phyloP scores from a whole-genome alignment of 139 green algal genomes.

The Microglena sp. region DNA sequence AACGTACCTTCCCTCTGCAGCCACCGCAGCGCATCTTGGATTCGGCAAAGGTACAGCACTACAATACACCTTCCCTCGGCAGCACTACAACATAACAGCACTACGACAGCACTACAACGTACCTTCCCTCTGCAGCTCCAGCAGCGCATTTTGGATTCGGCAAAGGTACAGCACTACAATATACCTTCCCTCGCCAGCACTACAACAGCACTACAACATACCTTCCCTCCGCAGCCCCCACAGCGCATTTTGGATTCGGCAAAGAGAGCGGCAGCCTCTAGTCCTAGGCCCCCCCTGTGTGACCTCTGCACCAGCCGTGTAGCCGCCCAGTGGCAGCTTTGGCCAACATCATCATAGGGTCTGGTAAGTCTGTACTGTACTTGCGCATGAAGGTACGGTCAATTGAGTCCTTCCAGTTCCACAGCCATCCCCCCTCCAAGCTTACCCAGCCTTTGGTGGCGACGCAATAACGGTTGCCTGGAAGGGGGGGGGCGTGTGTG shows the following conservation, averaged over 20 bases:
- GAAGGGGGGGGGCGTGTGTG: slow-evolving; percentile 61
- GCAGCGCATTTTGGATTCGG: too few relatives aligned
- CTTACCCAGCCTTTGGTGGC: slow-evolving; percentile 25
- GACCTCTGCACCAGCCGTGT: neutral
- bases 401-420: slow-evolving; percentile 85
- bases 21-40: slow-evolving; percentile 79
- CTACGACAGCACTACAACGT: too few relatives aligned
- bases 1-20: slow-evolving; percentile 86
- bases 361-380: slow-evolving; percentile 38
- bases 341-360: slow-evolving; percentile 12
- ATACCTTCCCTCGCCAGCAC: too few relatives aligned
- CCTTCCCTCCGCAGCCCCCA: slow-evolving; percentile 84
- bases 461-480: slow-evolving; percentile 31
- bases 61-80: too few relatives aligned
- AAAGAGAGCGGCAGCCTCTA: slow-evolving; percentile 31
- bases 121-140: too few relatives aligned
- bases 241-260: slow-evolving; percentile 71
- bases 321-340: neutral
- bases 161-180: too few relatives aligned
- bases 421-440: slow-evolving; percentile 54
- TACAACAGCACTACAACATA: too few relatives aligned
- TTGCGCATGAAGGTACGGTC: slow-evolving; percentile 81
- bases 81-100: too few relatives aligned
- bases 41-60: too few relatives aligned
- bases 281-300: neutral